These are phyloP conservation scores for Byssochlamys sp. DNA, from an alignment of 2,329 filamentous ascomycete genomes.

Conservation along the genomic window DNA sequence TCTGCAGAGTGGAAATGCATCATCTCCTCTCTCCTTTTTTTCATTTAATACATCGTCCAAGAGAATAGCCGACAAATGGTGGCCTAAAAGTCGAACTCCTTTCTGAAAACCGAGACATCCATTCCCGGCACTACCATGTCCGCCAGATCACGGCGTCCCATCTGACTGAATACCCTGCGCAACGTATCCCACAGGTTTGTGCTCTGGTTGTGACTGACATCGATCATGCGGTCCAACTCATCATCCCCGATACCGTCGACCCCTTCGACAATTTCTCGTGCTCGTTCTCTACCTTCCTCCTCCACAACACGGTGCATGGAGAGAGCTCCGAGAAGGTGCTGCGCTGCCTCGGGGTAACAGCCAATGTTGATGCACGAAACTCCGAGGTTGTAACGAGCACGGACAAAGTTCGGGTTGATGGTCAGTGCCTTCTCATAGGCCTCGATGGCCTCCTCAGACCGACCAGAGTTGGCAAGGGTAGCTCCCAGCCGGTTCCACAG, in stretches of 20 bases:
- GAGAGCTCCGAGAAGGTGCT: conserved; percentile 81
- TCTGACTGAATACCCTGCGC: conserved; percentile 87
- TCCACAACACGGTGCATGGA: conserved; percentile 94
- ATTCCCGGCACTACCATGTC: conserved; percentile 83
- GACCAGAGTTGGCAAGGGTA: conserved; percentile 87
- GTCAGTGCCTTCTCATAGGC: conserved; percentile 89
- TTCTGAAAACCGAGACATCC: conserved; percentile 78
- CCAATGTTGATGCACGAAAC: conserved; percentile 97
- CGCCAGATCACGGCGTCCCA: conserved; percentile 78
- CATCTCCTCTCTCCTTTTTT: not conserved
- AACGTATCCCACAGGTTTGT: conserved; percentile 95
- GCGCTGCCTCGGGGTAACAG: conserved; percentile 83
- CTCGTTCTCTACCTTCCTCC: conserved; percentile 70
- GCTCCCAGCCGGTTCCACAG: conserved; percentile 96
- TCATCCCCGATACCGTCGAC: conserved; percentile 53
- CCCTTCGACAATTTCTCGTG: conserved; percentile 66
- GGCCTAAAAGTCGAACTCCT: conserved; percentile 73
- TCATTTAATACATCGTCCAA: not conserved
- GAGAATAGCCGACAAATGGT: not conserved
- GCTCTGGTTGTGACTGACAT: conserved; percentile 73
- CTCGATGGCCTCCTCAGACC: conserved; percentile 88
- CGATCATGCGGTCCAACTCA: conserved; percentile 75
- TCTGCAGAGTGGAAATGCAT: not conserved
- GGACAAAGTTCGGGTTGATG: conserved; percentile 89
- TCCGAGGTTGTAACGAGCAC: conserved; percentile 90